These are phyloP conservation scores for Tolypocladium cylindrosporum DNA, from an alignment of 2,329 filamentous ascomycete species.

Conservation along the genomic window DNA sequence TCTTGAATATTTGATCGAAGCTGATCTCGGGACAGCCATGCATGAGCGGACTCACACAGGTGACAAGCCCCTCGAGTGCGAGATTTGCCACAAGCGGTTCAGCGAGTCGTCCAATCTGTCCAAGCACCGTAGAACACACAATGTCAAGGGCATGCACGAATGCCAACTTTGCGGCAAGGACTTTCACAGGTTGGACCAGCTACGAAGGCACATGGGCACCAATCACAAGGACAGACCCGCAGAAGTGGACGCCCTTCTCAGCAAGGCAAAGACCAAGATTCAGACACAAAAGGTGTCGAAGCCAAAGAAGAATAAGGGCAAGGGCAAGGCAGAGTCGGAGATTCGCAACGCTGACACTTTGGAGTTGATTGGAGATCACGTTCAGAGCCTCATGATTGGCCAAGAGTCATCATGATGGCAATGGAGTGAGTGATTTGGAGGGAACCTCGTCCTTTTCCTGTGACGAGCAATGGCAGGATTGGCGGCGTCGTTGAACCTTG, in stretches of 20 bases:
- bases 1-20: not conserved
- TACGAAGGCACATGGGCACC: constrained; percentile 40
- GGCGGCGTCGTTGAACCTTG: not conserved
- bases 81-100: constrained; percentile 48
- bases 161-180: constrained; percentile 45
- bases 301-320: constrained; percentile 3
- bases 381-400: not conserved
- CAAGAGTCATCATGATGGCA: not conserved
- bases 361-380: constrained; percentile 1
- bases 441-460: too few relatives aligned
- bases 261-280: constrained; percentile 6
- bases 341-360: not conserved
- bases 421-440: not conserved
- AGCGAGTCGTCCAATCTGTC: constrained; percentile 57
- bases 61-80: constrained; percentile 50
- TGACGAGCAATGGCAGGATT: not conserved
- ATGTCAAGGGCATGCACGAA: constrained; percentile 37
- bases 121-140: constrained; percentile 55
- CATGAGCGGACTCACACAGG: constrained; percentile 58
- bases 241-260: constrained; percentile 8
- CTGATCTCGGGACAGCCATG: constrained; percentile 39
- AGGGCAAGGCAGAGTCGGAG: not conserved
- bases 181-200: constrained; percentile 51
- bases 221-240: constrained; percentile 20
- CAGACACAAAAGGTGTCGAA: constrained; percentile 6